Evolutionary conservation across 106 monocot genomes (phyloP), one percentile per base, ranked within the genome.

Genomic region (Agapanthus africanus): DNA sequence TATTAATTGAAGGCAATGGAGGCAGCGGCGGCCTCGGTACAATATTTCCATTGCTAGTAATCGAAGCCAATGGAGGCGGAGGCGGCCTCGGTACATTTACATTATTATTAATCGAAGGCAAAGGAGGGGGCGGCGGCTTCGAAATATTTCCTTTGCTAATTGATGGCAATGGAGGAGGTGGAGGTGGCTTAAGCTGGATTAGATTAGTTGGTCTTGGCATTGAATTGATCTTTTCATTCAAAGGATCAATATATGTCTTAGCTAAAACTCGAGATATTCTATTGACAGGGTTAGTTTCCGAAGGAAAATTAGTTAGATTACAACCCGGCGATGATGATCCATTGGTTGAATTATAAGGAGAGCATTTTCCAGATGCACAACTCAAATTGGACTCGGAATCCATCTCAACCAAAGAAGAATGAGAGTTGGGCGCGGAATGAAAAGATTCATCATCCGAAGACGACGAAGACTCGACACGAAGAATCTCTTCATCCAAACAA

Each of bases 401-500:
- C 0, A 36, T 40, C 5, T 49, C 66, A 22, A 59, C 35, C 44
- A 16, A 25, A 3, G 67, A 56, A 25, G 74, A 71, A 40, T 54
- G 68, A 19, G 68, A 79, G 37, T 70, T 63, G 37, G 72, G 67
- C 4, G 71, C 28, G 1, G 84, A 84, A 56, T 84, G 70, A 52
- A 74, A 80, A 7, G 84, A 80, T 19, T 80, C 80, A 4, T 57
- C 39, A 21, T 59, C 67, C 21, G 52, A 11, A 6, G 66, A 66
- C n/a, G 41, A 40, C 14, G 18, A 0, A 4, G 3, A 0, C 27
- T 40, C 27, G 23, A 13, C 14, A 25, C 27, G 27, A 35, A 41
- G 26, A 26, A 41, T 18, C 28, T 66, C 66, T 66, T 66, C 66
- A 44, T 66, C 66, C 66, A 66, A 66, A 35, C 42, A 66, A 28